Evolutionary conservation across 2,329 filamentous ascomycete species (phyloP).

Genomic region (Cercospora nicotianae): DNA sequence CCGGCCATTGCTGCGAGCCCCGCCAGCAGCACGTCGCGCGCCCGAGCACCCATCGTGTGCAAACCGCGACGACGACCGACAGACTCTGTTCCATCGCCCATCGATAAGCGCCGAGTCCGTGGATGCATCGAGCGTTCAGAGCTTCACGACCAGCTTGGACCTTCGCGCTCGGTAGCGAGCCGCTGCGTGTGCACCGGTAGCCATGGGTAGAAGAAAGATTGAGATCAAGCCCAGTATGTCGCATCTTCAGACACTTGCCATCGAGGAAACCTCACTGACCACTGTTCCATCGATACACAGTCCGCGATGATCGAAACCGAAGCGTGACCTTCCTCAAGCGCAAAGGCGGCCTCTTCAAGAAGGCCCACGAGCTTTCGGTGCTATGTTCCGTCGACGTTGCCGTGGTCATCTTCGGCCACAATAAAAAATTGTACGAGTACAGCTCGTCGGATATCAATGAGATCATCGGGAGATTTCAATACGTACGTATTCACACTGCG

Average conservation of each 20-base stretch:
- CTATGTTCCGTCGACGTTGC: slow-evolving; percentile 98
- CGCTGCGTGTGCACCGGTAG: slow-evolving; percentile 27
- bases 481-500: slow-evolving; percentile 58
- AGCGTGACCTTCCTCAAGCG: slow-evolving; percentile 84
- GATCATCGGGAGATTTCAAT: slow-evolving; percentile 83
- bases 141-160: not conserved
- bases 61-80: not conserved
- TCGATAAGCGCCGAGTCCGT: not conserved
- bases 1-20: not conserved
- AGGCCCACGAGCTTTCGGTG: slow-evolving; percentile 96
- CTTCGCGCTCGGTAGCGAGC: slow-evolving; percentile 15
- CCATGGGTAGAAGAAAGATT: slow-evolving; percentile 97
- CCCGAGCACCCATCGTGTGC: not conserved
- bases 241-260: slow-evolving; percentile 5
- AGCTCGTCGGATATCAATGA: slow-evolving; percentile 92
- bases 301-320: slow-evolving; percentile 30
- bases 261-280: not conserved
- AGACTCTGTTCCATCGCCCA: not conserved
- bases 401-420: slow-evolving; percentile 97
- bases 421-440: slow-evolving; percentile 99
- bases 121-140: not conserved
- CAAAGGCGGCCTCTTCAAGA: slow-evolving; percentile 98
- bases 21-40: not conserved
- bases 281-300: slow-evolving; percentile 9
- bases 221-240: slow-evolving; percentile 76